A percentile compares a stretch with the other conserved stretches of the same genome.
Evolutionary conservation across 768 basidiomycete species (phyloP).

Genomic region (Boletus huronensis): DNA sequence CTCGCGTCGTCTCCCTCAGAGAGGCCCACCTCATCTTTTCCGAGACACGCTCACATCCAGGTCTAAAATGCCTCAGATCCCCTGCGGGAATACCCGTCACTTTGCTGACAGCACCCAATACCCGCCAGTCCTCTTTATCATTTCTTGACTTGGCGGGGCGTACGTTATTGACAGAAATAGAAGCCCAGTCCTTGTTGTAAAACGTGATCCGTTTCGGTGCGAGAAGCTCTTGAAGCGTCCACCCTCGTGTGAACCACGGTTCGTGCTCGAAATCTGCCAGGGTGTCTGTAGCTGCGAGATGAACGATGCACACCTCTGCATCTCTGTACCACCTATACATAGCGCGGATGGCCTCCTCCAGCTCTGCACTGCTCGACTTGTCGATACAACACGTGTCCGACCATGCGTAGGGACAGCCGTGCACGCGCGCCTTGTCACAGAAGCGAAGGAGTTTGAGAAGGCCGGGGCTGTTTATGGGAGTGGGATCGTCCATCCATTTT

Average conservation of each 20-base stretch:
- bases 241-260: conserved; percentile 11
- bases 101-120: conserved; percentile 1
- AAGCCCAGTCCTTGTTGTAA: conserved; percentile 2
- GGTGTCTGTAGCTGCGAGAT: conserved; percentile 2
- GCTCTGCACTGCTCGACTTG: conserved; percentile 14
- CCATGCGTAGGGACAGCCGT: conserved; percentile 12
- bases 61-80: conserved; percentile 6
- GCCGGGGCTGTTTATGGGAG: neutral
- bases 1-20: conserved; percentile 8
- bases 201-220: conserved; percentile 4
- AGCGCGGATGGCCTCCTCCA: conserved; percentile 10
- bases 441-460: conserved; percentile 3
- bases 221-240: conserved; percentile 14
- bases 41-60: conserved; percentile 4
- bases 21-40: conserved; percentile 18
- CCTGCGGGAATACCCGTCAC: conserved; percentile 3
- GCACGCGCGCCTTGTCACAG: conserved; percentile 5
- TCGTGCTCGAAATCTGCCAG: conserved; percentile 6
- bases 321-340: conserved; percentile 12
- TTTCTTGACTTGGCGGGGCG: neutral
- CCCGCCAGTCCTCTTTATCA: conserved; percentile 7
- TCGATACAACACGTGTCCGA: conserved; percentile 14
- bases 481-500: neutral
- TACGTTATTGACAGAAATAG: neutral
- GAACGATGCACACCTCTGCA: conserved; percentile 5